Evolutionary conservation across 2,329 filamentous ascomycete species (phyloP), one percentile per base, ranked within the genome.

Genomic region (Ophiostoma sp.): DNA sequence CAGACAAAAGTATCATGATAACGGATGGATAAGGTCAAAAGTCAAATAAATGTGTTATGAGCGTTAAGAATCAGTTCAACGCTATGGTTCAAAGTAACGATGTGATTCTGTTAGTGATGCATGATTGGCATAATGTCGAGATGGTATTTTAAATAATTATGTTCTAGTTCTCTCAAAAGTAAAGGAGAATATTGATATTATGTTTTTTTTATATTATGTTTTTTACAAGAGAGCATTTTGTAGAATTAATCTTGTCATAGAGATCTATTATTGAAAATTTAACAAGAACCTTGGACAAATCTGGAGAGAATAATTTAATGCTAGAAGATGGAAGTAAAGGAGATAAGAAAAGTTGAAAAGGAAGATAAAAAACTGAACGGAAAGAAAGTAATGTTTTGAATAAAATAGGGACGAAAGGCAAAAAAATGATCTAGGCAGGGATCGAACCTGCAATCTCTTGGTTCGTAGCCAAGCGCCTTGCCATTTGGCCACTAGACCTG

Each of bases 391-490:
- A 27, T 36, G 11, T 38, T 6, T 47, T 45, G 14, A 11, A 18
- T 6, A 14, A 62, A 45, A 42, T 27, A 27, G 27, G 27, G 27
- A 27, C 27, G 27, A 36, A 64, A 40, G 11, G 11, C 36, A 66
- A 66, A 66, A 66, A 66, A 45, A 45, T 64, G 74, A 73, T 73
- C 72, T 69, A 73, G 72, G 75, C 75, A 76, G 76, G 75, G 75
- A 73, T 76, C 75, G 75, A 76, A 77, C 75, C 76, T 76, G 75
- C 74, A 76, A 76, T 76, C 75, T 76, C 74, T 75, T 76, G 76
- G 76, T 77, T 77, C 76, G 75, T 76, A 76, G 75, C 76, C 76
- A 76, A 75, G 74, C 75, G 75, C 76, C 75, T 76, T 76, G 75
- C 72, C 75, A 76, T 74, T 74, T 72, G 72, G 73, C 74, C 74